These are phyloP conservation scores for Quercus wislizeni DNA, from an alignment of 306 rosid genomes.

Conservation along the genomic window DNA sequence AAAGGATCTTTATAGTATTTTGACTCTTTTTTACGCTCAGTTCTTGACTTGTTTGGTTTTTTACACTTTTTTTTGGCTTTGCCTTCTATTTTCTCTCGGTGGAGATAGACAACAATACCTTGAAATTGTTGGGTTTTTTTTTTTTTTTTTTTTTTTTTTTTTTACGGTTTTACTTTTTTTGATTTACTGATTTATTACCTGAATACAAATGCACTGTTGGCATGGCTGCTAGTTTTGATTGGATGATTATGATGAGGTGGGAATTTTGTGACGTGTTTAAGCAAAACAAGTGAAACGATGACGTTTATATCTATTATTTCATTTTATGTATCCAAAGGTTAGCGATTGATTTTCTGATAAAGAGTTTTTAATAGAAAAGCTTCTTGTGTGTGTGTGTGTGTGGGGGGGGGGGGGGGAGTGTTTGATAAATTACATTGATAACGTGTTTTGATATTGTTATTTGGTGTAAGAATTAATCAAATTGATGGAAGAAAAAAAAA, in stretches of 20 bases:
- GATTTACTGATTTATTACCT: no score
- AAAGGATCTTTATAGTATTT: slow-evolving; percentile 17
- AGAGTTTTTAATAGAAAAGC: no score
- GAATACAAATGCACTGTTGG: neutral
- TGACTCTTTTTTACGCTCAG: slow-evolving; percentile 19
- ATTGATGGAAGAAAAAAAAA: no score
- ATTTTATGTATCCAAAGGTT: no score
- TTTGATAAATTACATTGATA: no score
- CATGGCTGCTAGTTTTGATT: neutral
- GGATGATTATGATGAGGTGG: neutral
- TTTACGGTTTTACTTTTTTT: no score
- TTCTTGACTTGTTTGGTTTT: neutral
- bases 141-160: neutral
- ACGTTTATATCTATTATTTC: neutral
- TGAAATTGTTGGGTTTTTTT: neutral
- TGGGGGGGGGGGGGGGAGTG: no score
- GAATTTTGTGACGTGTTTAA: neutral
- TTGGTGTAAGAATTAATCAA: no score
- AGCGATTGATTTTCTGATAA: no score
- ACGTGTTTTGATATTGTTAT: no score
- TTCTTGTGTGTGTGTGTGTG: no score
- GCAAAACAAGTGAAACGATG: neutral
- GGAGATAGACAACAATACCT: neutral
- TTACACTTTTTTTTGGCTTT: neutral
- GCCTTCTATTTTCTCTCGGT: neutral